A percentile compares a stretch with the other conserved stretches of the same genome.
Evolutionary conservation across 2,329 filamentous ascomycete genomes (phyloP).

Genomic region (Botryotinia convoluta): DNA sequence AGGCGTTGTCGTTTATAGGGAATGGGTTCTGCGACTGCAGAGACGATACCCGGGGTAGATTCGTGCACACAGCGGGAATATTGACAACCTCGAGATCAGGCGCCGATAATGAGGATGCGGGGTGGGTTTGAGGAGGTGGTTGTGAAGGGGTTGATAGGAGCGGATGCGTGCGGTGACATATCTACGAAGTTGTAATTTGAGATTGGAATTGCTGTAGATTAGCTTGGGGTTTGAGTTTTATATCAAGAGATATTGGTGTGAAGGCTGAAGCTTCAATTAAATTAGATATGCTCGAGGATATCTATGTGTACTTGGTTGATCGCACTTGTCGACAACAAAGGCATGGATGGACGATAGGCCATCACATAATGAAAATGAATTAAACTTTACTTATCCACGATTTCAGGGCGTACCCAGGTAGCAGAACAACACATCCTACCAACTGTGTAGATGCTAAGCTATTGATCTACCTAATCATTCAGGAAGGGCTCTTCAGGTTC

Average conservation of each 20-base stretch:
- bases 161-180: conserved; percentile 36
- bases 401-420: not conserved
- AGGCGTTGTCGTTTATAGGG: conserved; percentile 72
- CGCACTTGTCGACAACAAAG: not conserved
- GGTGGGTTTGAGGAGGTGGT: conserved; percentile 45
- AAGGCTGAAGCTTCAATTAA: not conserved
- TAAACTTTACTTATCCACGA: not conserved
- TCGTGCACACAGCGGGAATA: conserved; percentile 69
- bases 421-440: not conserved
- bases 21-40: conserved; percentile 78
- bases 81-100: conserved; percentile 72
- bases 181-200: not conserved
- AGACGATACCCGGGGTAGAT: conserved; percentile 65
- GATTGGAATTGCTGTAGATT: not conserved
- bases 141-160: conserved; percentile 2
- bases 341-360: not conserved
- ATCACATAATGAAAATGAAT: not conserved
- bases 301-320: not conserved
- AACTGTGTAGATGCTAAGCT: not conserved
- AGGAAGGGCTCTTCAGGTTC: not conserved
- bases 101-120: conserved; percentile 76
- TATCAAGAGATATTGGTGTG: not conserved
- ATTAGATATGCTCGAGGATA: not conserved
- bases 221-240: not conserved
- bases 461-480: not conserved